Evolutionary conservation across 2,329 filamentous ascomycete genomes (phyloP), one percentile per base, ranked within the genome.

Genomic region (Ascochyta fabae): DNA sequence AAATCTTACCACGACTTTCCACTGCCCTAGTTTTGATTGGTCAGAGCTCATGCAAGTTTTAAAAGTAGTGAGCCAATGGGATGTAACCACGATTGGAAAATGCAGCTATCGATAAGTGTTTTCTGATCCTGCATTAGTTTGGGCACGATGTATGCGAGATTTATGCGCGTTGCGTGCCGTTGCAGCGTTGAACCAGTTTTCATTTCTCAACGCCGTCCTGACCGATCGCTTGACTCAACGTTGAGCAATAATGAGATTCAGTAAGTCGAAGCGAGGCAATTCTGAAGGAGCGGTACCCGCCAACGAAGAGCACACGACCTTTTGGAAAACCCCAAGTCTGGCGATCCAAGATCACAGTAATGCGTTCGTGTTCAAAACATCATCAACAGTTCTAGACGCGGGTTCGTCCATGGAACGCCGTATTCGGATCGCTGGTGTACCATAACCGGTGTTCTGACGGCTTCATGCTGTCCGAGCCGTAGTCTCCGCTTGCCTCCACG

Each of bases 91-190:
- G 16, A 15, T 3, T 19, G 1, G 39, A 49, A 56, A 61, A 53
- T 56, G 61, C 47, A 60, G 55, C 55, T 61, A 59, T 65, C 58
- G 56, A 64, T 61, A 61, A 50, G 51, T 29, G 16, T 53, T 23
- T 44, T 38, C 16, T 26, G 45, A 44, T 49, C 50, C 40, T 60
- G 59, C 59, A 59, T 63, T 61, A 63, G 63, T 44, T 46, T 59
- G 41, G 45, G 56, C 45, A 48, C 43, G 33, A 12, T 42, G 22
- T 40, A 26, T 35, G 15, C 33, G n/a, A 12, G 31, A n/a, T 34
- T 34, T 15, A 34, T 34, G 31, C 13, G 10, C 15, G 33, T n/a
- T 16, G 33, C 8, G 33, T 42, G 42, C 39, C 39, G 48, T 23
- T 44, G 49, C 46, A 46, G 23, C 42, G 23, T 48, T 48, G 38